A percentile compares a stretch with the other conserved stretches of the same genome.
Conservation (phyloP, 208 protist genomes). For the Phytomonas sp. region DNA sequence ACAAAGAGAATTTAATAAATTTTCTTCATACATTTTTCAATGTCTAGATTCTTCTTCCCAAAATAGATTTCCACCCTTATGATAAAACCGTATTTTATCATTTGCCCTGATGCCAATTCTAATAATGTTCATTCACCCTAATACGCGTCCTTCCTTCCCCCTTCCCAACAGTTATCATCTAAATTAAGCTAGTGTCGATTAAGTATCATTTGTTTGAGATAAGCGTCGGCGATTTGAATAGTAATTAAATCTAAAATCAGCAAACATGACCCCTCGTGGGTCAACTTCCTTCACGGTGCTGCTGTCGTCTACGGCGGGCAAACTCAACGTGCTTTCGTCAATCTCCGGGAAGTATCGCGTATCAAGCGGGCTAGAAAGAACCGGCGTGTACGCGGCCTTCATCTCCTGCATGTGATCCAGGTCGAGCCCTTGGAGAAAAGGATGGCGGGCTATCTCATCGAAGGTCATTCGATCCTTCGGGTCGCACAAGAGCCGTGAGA, state of each 20-base stretch:
- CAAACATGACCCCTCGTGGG: constrained; percentile 80
- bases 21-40: not conserved
- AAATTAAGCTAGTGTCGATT: not conserved
- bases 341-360: constrained; percentile 86
- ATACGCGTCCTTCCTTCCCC: not conserved
- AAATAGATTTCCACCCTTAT: not conserved
- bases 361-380: constrained; percentile 66
- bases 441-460: constrained; percentile 66
- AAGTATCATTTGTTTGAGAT: not conserved
- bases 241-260: constrained; percentile 79
- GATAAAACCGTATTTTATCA: not conserved
- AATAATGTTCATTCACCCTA: not conserved
- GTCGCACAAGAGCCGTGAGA: constrained; percentile 86
- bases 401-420: constrained; percentile 52
- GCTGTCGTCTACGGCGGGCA: constrained; percentile 29
- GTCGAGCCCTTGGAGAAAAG: constrained; percentile 72
- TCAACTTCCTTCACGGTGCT: constrained; percentile 55
- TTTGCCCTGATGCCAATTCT: not conserved
- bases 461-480: constrained; percentile 70
- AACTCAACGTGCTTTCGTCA: constrained; percentile 32
- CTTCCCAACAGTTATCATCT: not conserved
- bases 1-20: not conserved
- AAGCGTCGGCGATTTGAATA: not conserved
- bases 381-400: constrained; percentile 57
- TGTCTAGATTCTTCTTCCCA: not conserved